phyloP scores from a whole-genome alignment of 2,329 filamentous ascomycete species.

The Botrytis squamosa region DNA sequence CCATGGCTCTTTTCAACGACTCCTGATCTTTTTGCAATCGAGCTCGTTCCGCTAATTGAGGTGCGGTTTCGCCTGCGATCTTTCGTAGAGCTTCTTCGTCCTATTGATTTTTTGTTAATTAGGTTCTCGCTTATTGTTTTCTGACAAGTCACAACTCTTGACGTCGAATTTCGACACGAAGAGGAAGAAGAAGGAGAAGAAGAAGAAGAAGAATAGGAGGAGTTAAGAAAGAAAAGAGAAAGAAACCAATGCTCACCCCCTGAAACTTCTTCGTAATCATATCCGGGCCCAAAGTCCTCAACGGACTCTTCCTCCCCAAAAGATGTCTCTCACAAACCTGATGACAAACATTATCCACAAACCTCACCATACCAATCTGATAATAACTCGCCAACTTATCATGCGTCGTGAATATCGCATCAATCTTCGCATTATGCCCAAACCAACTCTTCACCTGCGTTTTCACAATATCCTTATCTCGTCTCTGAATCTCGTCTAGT shows the following conservation, averaged over 20 bases:
- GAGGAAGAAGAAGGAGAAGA: neutral
- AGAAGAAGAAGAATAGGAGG: neutral
- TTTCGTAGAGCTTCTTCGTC: neutral
- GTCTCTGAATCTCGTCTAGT: neutral
- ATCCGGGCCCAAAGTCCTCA: conserved; percentile 25
- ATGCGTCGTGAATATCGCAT: conserved; percentile 21
- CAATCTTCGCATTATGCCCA: neutral
- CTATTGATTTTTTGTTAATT: neutral
- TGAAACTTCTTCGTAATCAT: conserved; percentile 8
- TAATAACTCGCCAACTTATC: conserved; percentile 26
- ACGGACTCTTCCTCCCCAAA: conserved; percentile 24
- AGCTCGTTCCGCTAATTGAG: neutral
- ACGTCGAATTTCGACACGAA: neutral
- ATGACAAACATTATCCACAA: conserved; percentile 30
- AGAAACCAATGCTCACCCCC: neutral
- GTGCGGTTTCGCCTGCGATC: neutral
- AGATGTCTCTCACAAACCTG: conserved; percentile 31
- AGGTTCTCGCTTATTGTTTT: neutral
- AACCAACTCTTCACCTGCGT: neutral
- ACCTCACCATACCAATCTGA: conserved; percentile 24
- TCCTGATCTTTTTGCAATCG: neutral
- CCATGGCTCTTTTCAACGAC: neutral
- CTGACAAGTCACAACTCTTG: neutral
- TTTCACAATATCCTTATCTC: neutral
- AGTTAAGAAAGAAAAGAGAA: neutral